Percentiles rank a stretch among this genome's conserved stretches.
Conservation (phyloP, 768 basidiomycete genomes). For the Symmetrospora coprosmae region DNA sequence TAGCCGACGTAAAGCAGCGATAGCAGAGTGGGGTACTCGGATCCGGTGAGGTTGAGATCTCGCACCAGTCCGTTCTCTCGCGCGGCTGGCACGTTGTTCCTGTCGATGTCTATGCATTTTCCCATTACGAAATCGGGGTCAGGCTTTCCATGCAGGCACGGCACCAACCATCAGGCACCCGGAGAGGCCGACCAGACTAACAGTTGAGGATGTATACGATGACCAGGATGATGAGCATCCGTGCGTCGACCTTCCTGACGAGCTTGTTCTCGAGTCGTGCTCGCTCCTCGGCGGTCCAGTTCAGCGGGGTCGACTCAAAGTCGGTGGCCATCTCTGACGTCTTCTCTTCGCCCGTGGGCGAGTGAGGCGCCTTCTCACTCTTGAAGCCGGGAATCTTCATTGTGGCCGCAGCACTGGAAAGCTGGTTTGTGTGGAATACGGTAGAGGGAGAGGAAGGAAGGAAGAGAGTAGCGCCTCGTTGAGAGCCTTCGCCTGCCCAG, state of each 20-base stretch:
- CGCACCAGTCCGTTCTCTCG: conserved; percentile 31
- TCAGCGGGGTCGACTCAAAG: not conserved
- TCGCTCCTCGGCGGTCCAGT: conserved; percentile 22
- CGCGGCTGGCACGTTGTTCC: conserved; percentile 32
- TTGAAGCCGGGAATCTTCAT: no score
- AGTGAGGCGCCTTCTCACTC: no score
- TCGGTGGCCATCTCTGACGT: no score
- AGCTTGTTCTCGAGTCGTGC: conserved; percentile 34
- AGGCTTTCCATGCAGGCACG: not conserved
- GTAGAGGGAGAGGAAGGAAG: no score
- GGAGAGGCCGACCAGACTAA: conserved; percentile 26
- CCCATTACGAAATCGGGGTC: not conserved
- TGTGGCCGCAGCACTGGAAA: no score
- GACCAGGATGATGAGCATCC: conserved; percentile 34
- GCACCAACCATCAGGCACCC: conserved; percentile 21
- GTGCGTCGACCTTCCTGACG: conserved; percentile 35
- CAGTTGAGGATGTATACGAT: conserved; percentile 1
- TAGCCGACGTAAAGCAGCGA: conserved; percentile 25
- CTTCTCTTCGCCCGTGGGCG: no score
- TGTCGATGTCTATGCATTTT: not conserved
- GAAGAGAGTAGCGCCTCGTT: no score
- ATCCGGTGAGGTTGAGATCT: conserved; percentile 33
- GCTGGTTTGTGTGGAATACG: no score
- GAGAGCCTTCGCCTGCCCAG: no score
- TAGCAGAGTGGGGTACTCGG: conserved; percentile 29